A percentile compares a stretch with the other conserved stretches of the same genome.
These are phyloP conservation scores for Phialophora verrucosa DNA, from an alignment of 2,329 filamentous ascomycete species.

Conservation along the genomic window DNA sequence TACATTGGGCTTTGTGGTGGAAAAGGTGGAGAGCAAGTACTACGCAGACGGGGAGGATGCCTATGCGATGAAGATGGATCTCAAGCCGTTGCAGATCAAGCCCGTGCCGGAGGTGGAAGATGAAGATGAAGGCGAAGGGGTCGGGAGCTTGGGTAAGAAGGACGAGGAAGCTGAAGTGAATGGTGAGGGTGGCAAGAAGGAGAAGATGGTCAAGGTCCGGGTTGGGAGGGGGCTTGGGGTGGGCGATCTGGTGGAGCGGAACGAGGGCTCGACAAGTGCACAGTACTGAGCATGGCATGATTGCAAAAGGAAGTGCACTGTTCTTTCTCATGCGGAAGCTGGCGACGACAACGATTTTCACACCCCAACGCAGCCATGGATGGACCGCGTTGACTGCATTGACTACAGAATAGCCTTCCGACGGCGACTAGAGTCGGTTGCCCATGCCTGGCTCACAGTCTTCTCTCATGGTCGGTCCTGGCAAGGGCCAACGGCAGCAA, in stretches of 20 bases:
- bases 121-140: conserved; percentile 70
- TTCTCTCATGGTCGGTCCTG: background rate
- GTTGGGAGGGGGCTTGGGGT: conserved; percentile 82
- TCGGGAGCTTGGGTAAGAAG: conserved; percentile 64
- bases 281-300: conserved; percentile 26
- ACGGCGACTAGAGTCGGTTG: background rate
- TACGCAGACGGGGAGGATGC: conserved; percentile 98
- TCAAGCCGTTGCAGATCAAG: conserved; percentile 59
- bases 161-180: conserved; percentile 61
- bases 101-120: conserved; percentile 53
- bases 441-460: background rate
- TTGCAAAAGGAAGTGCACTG: background rate
- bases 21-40: conserved; percentile 85
- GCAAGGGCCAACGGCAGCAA: background rate
- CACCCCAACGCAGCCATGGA: background rate
- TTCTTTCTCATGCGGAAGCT: background rate
- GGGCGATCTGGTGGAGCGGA: conserved; percentile 61
- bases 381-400: background rate
- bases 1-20: conserved; percentile 82
- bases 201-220: conserved; percentile 80
- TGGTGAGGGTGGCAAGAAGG: conserved; percentile 60
- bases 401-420: background rate
- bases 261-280: conserved; percentile 44
- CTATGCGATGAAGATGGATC: conserved; percentile 88
- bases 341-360: background rate